Base-by-base conservation (phyloP, 352 stramenopile species). In the Hyaloperonospora brassicae region DNA sequence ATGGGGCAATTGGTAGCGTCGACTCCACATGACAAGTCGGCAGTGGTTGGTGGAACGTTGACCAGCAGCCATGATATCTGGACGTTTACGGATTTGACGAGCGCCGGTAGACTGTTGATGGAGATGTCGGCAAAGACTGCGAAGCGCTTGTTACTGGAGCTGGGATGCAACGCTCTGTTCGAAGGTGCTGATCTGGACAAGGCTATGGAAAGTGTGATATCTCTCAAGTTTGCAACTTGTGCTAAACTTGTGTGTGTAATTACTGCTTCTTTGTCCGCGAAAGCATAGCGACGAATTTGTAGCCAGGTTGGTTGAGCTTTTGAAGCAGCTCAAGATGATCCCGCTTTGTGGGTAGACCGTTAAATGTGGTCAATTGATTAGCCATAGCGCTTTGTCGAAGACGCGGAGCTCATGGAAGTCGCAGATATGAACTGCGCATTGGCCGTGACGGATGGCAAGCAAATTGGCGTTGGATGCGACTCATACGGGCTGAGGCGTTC, bases 401-500 rank as follows among this genome's bases (percentile, higher is more conserved):
- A 88, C 89, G 52, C 77, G 45, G 83, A 80, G 57, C 56, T 87
- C 2, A 87, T 98, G 24, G 62, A 90, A 11, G 84, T 96, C 41
- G 94, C 95, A 9, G 52, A 98, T 0, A 65, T 65, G n/a, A 87
- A 98, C 31, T 96, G 96, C 4, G 95, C 95, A 0, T 85, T 64
- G 35, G 72, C 79, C 52, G 63, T 98, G 1, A 53, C 78, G 10
- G 95, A 95, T 42, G 95, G 94, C 24, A 79, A 79, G 35, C 54
- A 70, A 24, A 77, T 84, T 17, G 57, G 84, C 25, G 60, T 88
- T 36, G 69, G 76, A 52, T 57, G 66, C 39, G 93, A 96, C 57
- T 99, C 93, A 74, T 98, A 96, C 76, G 66, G 90, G 53, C 97
- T 1, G 98, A 95, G 0, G 82, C 99, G 40, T 62, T 99, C 17